Evolutionary conservation across 805 yeast genomes (phyloP), one percentile per base, ranked within the genome.

Genomic region (Dipodascus albidus): DNA sequence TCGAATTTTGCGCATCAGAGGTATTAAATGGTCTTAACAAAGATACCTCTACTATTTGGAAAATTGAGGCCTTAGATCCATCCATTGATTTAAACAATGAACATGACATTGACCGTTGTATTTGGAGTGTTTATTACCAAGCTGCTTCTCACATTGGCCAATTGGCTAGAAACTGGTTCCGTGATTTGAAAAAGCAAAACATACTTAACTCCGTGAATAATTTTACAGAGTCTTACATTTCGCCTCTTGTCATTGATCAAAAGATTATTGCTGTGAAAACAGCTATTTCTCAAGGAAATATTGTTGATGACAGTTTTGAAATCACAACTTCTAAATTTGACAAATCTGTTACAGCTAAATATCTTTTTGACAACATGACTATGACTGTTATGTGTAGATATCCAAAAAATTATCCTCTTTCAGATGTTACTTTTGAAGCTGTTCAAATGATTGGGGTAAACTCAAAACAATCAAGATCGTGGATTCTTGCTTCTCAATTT

Each of bases 391-490:
- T 81, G 0, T 80, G 91, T 56, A 75, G 75, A 48, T 69, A 91
- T 4, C 98, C 98, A 0, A 62, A 72, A 0, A 76, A 80, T 42
- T 93, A 81, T 60, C 99, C 99, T 8, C 75, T 91, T 47, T 77
- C 81, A 1, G 83, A 79, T 58, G 83, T 93, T 8, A 71, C 73
- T 6, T 89, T 93, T 1, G 80, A 79, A 49, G 97, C 96, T 2
- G 79, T 88, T 0, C 74, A 80, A 50, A 74, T 95, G 56, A 76
- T 88, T 33, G 98, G 98, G 20, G 95, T 91, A 15, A 86, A 85
- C 58, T 98, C 91, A 60, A 81, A 80, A 57, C 89, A 87, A 67
- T 90, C 96, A 96, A 84, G 87, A 60, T 88, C 96, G 1, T 93
- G 98, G 98, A 70, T 91, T 19, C 73, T 91, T 66, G 90, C 96